Evolutionary conservation across 1,139 yeast species (phyloP), one percentile per base, ranked within the genome.

Genomic region (Hanseniaspora sp.): DNA sequence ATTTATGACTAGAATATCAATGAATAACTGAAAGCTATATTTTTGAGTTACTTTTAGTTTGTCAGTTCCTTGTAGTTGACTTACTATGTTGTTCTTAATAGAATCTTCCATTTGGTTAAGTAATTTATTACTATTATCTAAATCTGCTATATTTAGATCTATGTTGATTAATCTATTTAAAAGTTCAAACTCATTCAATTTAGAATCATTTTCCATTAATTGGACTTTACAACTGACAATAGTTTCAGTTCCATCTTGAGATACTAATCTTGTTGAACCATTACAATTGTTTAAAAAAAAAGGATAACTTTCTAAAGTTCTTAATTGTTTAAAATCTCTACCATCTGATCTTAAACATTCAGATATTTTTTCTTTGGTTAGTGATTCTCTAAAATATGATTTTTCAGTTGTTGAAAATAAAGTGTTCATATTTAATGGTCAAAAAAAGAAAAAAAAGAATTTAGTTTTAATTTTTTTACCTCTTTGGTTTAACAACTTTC

Each of bases 211-310:
- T 55, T 76, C 74, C n/a, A 86, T 84, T 1, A 90, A 96, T 62
- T 85, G 84, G 9, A 90, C 78, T 67, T 90, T 90, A 52, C 90
- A 77, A 63, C 96, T 92, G 1, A 87, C 90, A 49, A 90, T 82
- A 64, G 96, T 87, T 67, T 90, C 97, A 61, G 88, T 80, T 28
- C 97, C 96, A 67, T 90, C 96, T 56, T 85, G 77, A 40, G 87
- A 76, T 61, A 90, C 75, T 39, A 90, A 79, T 69, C 95, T 76
- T 1, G 96, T 85, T 7, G 96, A 87, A 18, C 98, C 98, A 69
- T 90, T 86, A 8, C 96, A 84, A 46, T 83, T 79, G 0, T 95
- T 94, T 57, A 90, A 73, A 62, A 88, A 84, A 54, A 84, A 82
- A 6, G 88, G 81, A 33, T 80, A 80, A 7, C 95, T 86, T 62